Conservation (phyloP, 169 alveolate species). For the Plasmodium cynomolgi region DNA sequence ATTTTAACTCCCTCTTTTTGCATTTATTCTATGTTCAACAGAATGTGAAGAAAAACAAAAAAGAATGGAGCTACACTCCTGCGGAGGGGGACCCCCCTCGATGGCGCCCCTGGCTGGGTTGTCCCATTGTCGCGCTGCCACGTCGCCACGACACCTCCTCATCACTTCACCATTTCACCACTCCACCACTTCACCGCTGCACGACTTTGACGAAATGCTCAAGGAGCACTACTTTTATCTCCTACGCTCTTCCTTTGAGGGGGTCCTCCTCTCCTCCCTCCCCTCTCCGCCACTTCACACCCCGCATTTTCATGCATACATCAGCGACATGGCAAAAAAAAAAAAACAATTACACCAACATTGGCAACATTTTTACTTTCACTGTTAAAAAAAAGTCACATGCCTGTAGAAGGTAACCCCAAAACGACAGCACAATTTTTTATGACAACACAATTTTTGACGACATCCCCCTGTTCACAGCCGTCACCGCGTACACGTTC, state of each 20-base stretch:
- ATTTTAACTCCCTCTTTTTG: background rate
- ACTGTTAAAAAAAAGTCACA: too few relatives aligned
- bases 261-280: background rate
- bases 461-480: too few relatives aligned
- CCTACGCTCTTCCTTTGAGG: background rate
- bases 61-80: background rate
- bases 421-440: too few relatives aligned
- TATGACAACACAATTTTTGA: too few relatives aligned
- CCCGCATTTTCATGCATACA: background rate
- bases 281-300: background rate
- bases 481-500: too few relatives aligned
- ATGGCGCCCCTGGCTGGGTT: background rate
- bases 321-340: background rate
- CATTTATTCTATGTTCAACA: background rate
- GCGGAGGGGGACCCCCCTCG: background rate
- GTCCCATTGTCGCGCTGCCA: background rate
- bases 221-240: background rate
- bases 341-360: too few relatives aligned
- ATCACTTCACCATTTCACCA: background rate
- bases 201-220: background rate
- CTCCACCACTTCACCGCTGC: background rate
- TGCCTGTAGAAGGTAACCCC: too few relatives aligned
- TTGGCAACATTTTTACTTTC: too few relatives aligned
- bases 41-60: background rate
- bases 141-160: background rate